Conservation (phyloP, 2,329 filamentous ascomycete species). For the Botrytis tulipae region DNA sequence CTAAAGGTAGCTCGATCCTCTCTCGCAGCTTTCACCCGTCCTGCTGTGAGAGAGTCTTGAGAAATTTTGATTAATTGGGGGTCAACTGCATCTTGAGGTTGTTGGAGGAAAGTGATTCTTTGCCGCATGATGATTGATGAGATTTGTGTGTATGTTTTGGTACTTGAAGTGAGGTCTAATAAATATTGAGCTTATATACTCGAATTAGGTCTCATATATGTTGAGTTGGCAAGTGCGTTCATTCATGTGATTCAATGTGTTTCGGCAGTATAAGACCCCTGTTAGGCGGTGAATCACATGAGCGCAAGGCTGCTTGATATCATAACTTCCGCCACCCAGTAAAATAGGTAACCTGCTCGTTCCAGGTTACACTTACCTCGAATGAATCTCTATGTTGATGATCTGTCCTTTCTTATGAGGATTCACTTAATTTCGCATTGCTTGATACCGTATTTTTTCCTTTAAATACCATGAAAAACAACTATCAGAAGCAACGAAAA, state of each 20-base stretch:
- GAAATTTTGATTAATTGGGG: slow-evolving; percentile 61
- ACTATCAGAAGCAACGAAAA: neutral
- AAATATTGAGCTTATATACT: slow-evolving; percentile 6
- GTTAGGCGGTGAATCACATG: neutral
- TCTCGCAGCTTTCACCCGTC: slow-evolving; percentile 63
- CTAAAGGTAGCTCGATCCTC: slow-evolving; percentile 77
- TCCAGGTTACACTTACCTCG: neutral
- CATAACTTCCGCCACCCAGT: slow-evolving; percentile 13
- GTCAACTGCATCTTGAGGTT: slow-evolving; percentile 61
- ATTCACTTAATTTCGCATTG: neutral
- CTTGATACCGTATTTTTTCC: neutral
- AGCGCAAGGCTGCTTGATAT: slow-evolving; percentile 16
- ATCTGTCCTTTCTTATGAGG: slow-evolving; percentile 15
- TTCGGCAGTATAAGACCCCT: neutral
- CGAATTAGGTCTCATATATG: neutral
- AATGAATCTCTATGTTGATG: neutral
- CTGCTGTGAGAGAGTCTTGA: slow-evolving; percentile 53
- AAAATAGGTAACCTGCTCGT: neutral
- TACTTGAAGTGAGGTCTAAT: neutral
- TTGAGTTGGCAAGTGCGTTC: slow-evolving; percentile 1
- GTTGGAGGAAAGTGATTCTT: slow-evolving; percentile 75
- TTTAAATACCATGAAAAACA: neutral
- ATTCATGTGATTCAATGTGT: neutral
- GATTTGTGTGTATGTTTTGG: neutral
- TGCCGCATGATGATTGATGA: slow-evolving; percentile 62